These are phyloP conservation scores for Rhinocladiella similis DNA, from an alignment of 2,329 filamentous ascomycete genomes.

Conservation along the genomic window DNA sequence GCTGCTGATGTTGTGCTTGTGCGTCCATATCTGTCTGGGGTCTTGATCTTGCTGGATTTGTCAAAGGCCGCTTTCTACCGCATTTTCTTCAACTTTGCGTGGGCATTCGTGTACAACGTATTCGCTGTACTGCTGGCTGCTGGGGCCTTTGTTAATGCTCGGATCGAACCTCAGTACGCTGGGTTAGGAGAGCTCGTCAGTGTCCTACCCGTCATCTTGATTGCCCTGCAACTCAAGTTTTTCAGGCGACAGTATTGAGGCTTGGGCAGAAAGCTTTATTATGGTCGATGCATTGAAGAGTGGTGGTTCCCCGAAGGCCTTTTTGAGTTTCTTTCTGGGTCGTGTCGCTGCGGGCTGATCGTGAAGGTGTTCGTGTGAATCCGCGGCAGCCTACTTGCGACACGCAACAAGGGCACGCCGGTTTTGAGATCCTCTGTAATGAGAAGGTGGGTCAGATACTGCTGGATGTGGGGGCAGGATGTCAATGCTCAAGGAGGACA, in stretches of 20 bases:
- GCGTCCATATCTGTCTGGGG: constrained; percentile 54
- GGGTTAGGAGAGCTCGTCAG: constrained; percentile 74
- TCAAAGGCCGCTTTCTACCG: constrained; percentile 46
- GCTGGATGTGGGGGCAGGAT: too few species aligned
- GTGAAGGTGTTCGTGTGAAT: too few species aligned
- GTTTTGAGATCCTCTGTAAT: too few species aligned
- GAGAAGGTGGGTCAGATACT: too few species aligned
- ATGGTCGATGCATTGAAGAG: too few species aligned
- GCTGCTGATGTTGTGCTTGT: constrained; percentile 73
- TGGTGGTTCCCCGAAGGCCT: too few species aligned
- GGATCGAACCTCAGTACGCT: constrained; percentile 64
- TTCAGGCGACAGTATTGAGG: constrained; percentile 1
- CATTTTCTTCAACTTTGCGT: constrained; percentile 67
- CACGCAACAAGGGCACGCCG: too few species aligned
- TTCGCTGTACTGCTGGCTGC: constrained; percentile 67
- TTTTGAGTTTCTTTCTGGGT: too few species aligned
- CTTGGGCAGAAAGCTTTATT: not conserved
- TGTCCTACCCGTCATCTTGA: constrained; percentile 65
- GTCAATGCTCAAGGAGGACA: too few species aligned
- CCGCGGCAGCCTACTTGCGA: too few species aligned
- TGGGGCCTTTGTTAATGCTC: constrained; percentile 62
- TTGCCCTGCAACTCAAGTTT: constrained; percentile 4
- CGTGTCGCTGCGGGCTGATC: too few species aligned
- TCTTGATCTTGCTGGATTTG: constrained; percentile 61
- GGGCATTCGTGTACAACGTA: constrained; percentile 70